Conservation (phyloP, 2,329 filamentous ascomycete species). For the Penicillium sp. region DNA sequence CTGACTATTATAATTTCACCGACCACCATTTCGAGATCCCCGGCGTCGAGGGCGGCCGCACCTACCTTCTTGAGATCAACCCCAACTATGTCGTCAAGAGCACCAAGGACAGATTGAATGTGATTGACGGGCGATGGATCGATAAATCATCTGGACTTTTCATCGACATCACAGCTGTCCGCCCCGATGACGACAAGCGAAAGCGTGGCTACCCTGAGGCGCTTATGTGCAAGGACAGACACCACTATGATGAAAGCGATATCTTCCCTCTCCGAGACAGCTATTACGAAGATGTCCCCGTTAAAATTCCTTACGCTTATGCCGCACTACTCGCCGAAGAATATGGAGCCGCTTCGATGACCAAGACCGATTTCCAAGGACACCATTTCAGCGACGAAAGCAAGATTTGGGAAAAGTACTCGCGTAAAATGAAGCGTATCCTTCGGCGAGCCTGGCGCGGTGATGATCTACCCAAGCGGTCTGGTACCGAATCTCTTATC, state of each 20-base stretch:
- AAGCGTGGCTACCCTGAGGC: conserved; percentile 40
- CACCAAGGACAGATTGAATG: conserved; percentile 51
- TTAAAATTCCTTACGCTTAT: conserved; percentile 59
- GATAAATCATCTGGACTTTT: conserved; percentile 60
- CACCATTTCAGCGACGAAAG: conserved; percentile 35
- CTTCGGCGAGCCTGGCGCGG: conserved; percentile 7
- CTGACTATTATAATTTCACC: conserved; percentile 63
- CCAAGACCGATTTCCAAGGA: conserved; percentile 47
- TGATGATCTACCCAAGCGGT: conserved; percentile 5
- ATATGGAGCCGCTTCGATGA: conserved; percentile 54
- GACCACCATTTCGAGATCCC: conserved; percentile 52
- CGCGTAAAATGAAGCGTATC: conserved; percentile 7
- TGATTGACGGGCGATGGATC: conserved; percentile 63
- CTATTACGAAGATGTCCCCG: conserved; percentile 54
- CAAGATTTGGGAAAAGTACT: conserved; percentile 31
- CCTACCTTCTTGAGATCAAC: conserved; percentile 61
- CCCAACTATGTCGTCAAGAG: conserved; percentile 52
- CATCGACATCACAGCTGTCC: conserved; percentile 62
- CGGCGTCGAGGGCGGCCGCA: conserved; percentile 33
- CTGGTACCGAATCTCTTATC: conserved; percentile 2
- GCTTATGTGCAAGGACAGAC: conserved; percentile 59
- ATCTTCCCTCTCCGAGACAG: conserved; percentile 60
- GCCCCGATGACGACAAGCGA: conserved; percentile 46
- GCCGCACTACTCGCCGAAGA: conserved; percentile 55
- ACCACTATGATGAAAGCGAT: conserved; percentile 53